Conservation (phyloP, 441 rosid genomes). For the Populus tomentosa region DNA sequence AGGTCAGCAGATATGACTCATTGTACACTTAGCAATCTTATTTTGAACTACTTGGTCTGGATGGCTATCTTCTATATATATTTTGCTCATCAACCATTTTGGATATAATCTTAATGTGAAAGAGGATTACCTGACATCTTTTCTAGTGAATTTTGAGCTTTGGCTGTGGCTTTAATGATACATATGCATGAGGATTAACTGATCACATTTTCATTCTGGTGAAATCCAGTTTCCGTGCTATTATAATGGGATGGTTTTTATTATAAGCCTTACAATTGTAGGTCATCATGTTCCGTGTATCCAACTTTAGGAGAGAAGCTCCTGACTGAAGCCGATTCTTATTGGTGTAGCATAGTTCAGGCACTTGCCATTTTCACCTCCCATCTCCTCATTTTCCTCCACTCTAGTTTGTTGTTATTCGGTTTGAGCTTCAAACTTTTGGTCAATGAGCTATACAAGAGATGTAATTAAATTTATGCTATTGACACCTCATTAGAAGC, state of each 20-base stretch:
- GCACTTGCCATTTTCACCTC: neutral
- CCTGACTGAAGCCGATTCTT: neutral
- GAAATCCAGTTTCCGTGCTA: neutral
- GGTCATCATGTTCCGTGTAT: neutral
- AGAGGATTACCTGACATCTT: neutral
- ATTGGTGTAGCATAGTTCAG: neutral
- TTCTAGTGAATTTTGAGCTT: neutral
- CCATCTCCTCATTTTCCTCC: neutral
- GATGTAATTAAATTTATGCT: neutral
- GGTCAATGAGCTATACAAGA: neutral
- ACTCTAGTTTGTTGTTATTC: neutral
- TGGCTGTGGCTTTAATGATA: neutral
- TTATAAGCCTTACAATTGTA: neutral
- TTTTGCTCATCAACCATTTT: neutral
- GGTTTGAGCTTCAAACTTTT: neutral
- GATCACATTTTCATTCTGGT: neutral
- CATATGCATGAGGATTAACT: neutral
- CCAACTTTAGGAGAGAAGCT: neutral
- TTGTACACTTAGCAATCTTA: neutral
- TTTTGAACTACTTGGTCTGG: neutral
- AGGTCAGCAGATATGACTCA: constrained; percentile 38
- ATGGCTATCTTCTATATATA: neutral
- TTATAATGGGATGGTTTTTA: neutral
- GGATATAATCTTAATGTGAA: neutral
- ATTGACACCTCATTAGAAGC: neutral